phyloP scores from a whole-genome alignment of 495 filamentous ascomycete genomes.

The Xylaria acuta region DNA sequence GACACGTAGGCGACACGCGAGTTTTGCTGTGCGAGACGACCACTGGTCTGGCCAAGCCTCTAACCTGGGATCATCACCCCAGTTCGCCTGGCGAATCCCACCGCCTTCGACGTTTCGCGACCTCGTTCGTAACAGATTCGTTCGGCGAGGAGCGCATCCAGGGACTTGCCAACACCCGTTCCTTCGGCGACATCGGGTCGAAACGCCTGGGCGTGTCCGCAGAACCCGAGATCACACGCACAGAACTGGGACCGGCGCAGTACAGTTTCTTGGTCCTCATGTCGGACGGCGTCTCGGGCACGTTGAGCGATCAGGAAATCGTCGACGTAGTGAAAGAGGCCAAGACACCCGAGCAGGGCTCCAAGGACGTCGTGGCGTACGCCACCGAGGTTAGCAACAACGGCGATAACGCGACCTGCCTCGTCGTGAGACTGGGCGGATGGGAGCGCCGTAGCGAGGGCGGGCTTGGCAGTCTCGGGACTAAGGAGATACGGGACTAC shows the following conservation, averaged over 20 bases:
- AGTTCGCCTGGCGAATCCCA: conserved; percentile 81
- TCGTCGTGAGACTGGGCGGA: conserved; percentile 88
- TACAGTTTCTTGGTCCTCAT: conserved; percentile 88
- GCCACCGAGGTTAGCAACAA: conserved; percentile 82
- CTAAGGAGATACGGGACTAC: conserved; percentile 87
- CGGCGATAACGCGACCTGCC: conserved; percentile 94
- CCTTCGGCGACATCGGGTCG: conserved; percentile 88
- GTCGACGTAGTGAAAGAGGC: conserved; percentile 95
- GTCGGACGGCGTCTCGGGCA: conserved; percentile 85
- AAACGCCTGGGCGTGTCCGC: conserved; percentile 94
- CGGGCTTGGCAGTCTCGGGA: conserved; percentile 85
- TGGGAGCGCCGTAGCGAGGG: conserved; percentile 94
- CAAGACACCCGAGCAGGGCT: conserved; percentile 84
- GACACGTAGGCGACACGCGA: conserved; percentile 92
- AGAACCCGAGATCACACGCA: conserved; percentile 81
- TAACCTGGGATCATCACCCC: conserved; percentile 90
- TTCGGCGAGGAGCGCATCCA: conserved; percentile 97
- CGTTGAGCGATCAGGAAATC: conserved; percentile 87
- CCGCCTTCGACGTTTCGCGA: conserved; percentile 82
- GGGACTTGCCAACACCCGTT: conserved; percentile 89
- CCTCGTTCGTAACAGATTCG: conserved; percentile 89
- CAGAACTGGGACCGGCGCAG: conserved; percentile 79
- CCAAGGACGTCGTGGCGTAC: conserved; percentile 78
- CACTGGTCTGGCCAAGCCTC: conserved; percentile 75
- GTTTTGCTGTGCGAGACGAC: conserved; percentile 83